Percentiles rank a stretch among this genome's conserved stretches.
Conservation (phyloP, 208 protist species). For the Leishmania martiniquensis region DNA sequence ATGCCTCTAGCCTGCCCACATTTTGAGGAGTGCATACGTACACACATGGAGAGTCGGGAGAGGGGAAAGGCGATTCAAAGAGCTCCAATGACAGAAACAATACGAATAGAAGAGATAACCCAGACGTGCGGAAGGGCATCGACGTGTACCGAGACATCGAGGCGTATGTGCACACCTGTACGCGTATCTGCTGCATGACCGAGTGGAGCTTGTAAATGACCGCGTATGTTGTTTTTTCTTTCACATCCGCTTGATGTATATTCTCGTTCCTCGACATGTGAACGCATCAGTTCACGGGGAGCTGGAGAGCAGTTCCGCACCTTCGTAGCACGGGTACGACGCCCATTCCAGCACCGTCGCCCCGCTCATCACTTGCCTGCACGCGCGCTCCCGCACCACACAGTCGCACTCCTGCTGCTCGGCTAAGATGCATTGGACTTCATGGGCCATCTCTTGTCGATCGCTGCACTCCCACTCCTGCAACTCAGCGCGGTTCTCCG, state of each 20-base stretch:
- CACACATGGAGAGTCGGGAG: neutral
- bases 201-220: too few species aligned
- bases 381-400: constrained; percentile 18
- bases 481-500: constrained; percentile 38
- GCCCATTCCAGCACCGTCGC: constrained; percentile 39
- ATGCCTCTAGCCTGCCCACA: neutral
- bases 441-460: constrained; percentile 30
- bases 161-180: too few species aligned
- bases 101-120: neutral
- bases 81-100: neutral
- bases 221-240: too few species aligned
- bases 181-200: too few species aligned
- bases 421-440: constrained; percentile 36
- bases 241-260: neutral
- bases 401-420: constrained; percentile 36
- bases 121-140: neutral
- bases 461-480: constrained; percentile 46
- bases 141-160: too few species aligned
- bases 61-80: neutral
- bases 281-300: neutral
- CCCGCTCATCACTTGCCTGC: constrained; percentile 31
- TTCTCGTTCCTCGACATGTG: neutral
- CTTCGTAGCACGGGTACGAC: constrained; percentile 39
- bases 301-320: neutral
- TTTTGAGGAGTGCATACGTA: neutral